Base-by-base conservation (phyloP, 2,329 filamentous ascomycete genomes). In the Massarina eburnea region DNA sequence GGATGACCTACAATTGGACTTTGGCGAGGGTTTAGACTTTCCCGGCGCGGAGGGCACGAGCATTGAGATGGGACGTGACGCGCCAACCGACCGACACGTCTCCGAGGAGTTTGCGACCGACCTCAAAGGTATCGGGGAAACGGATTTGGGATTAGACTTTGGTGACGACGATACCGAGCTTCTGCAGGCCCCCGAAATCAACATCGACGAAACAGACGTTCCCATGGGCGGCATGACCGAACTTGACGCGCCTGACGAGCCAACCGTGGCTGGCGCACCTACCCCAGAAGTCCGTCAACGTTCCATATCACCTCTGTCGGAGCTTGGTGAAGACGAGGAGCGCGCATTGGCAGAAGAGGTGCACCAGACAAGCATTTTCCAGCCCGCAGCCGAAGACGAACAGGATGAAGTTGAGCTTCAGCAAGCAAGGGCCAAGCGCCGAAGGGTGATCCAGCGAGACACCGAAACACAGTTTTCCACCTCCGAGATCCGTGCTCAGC, bases 41-140 rank as follows among this genome's bases (percentile, higher is more conserved):
- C 34, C 48, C 9, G 34, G 6, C 17, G 49, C 77, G 44, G 67
- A 69, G 22, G 63, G 59, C 18, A 71, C 76, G 49, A 94, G 85
- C 61, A 85, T 96, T 47, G 94, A 99, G 84, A 79, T 90, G 58
- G 94, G 92, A 63, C 88, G 92, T 84, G 86, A 95, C 57, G 91
- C 88, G 17, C 85, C 88, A 4, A 78, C 82, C 14, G 77, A 86
- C 27, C 59, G 66, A 44, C 56, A 58, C 9, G 42, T 51, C 17
- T 66, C 64, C 2, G 66, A 70, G 21, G 68, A 71, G 19, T 58
- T 64, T 38, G 56, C 38, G 8, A 53, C 55, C 2, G 62, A 55
- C 33, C 84, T 88, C 54, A 81, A 91, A 42, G 50, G 54, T 67
- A 35, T 78, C 15, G 53, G 62, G 18, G 64, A 71, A 34, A 78